Evolutionary conservation across 768 basidiomycete species (phyloP), one percentile per base, ranked within the genome.

Genomic region (Myochromella boudieri): DNA sequence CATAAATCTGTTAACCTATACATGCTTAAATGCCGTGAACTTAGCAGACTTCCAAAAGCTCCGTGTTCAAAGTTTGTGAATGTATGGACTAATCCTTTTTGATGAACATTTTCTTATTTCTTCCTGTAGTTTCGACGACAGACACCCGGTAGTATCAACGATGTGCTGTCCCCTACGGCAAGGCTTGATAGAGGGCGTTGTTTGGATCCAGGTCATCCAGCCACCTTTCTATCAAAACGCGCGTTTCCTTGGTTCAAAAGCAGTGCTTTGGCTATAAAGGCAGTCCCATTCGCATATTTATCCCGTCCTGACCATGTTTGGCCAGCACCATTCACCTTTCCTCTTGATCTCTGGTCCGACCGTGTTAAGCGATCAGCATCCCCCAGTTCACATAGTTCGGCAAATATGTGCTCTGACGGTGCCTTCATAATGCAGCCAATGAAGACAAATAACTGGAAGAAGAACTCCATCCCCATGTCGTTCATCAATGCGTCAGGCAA

Each of bases 101-200:
- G 34, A 34, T 32, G n/a, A n/a, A 29, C 11, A 37, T 37, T 3
- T n/a, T 37, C 38, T 27, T 22, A 46, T 20, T 12, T 10, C 9
- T 27, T 25, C 6, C 15, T 14, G 24, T 38, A 77, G 76, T 75
- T 71, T 55, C 67, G 64, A 20, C 57, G 64, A 31, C 72, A 73
- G 44, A 71, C 66, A 3, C 75, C 72, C 0, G 77, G 75, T 7
- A 61, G 65, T 14, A 42, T 57, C 11, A 44, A 47, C 10, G 40
- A 55, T 0, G 39, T 65, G 21, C 40, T 60, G 24, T 24, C 48
- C 32, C 25, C 31, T 41, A 42, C 31, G 25, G 28, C 31, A 33
- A 42, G 3, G 4, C 11, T 31, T 43, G 4, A 29, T 55, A 38
- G 4, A 4, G 6, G 38, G 27, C 24, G 34, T 11, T 44, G 26